Conservation (phyloP, 2,329 filamentous ascomycete species). For the Alternaria angustiovoidea region DNA sequence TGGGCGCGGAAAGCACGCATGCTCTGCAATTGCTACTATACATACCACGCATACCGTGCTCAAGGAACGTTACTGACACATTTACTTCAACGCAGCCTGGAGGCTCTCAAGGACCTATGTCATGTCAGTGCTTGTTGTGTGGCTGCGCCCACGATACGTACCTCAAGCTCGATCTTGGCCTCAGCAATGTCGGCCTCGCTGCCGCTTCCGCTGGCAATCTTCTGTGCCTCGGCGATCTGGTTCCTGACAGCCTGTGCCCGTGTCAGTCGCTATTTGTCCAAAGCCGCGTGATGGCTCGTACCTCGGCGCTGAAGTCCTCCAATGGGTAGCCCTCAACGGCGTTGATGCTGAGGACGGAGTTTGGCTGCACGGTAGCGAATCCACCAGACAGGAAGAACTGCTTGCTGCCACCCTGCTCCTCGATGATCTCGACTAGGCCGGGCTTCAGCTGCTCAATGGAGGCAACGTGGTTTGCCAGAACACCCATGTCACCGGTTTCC, state of each 20-base stretch:
- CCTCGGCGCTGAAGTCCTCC: constrained; percentile 93
- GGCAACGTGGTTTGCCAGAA: constrained; percentile 98
- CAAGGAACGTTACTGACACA: constrained; percentile 55
- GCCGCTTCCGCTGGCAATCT: constrained; percentile 87
- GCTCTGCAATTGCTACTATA: constrained; percentile 21
- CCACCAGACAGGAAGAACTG: constrained; percentile 99
- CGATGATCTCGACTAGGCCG: constrained; percentile 91
- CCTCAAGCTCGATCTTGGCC: constrained; percentile 99
- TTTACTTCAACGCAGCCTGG: constrained; percentile 82
- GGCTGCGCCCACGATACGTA: constrained; percentile 55
- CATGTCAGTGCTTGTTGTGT: constrained; percentile 46
- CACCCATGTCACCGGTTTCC: constrained; percentile 98
- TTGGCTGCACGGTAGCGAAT: constrained; percentile 95
- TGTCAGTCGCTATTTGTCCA: constrained; percentile 23
- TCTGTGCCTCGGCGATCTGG: constrained; percentile 94
- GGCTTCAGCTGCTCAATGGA: constrained; percentile 99
- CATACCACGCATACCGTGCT: constrained; percentile 27
- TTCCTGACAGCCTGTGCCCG: constrained; percentile 72
- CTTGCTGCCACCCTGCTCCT: constrained; percentile 90
- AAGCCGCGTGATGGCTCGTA: constrained; percentile 38
- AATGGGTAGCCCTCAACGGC: constrained; percentile 93
- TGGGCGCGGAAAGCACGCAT: constrained; percentile 40
- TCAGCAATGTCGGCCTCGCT: constrained; percentile 98
- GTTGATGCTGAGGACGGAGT: constrained; percentile 96
- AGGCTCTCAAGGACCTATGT: constrained; percentile 81